phyloP scores from a whole-genome alignment of 257 asterid species.

The Plantago elongata region DNA sequence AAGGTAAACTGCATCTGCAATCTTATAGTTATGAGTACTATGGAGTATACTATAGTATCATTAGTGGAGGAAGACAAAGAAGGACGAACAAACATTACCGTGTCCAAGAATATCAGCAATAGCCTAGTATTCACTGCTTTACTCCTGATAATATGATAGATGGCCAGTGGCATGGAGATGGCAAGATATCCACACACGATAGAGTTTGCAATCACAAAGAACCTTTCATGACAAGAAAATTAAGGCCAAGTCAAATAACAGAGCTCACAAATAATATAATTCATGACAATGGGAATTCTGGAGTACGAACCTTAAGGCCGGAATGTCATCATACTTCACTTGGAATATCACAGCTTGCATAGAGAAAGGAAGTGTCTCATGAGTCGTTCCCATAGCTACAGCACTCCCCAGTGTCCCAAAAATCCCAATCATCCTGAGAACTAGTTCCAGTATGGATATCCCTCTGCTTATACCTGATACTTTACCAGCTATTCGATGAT shows the following conservation, averaged over 20 bases:
- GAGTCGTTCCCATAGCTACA: constrained; percentile 68
- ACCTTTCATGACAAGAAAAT: constrained; percentile 23
- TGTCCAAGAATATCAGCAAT: constrained; percentile 47
- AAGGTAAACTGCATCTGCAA: too few species aligned
- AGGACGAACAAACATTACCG: constrained; percentile 33
- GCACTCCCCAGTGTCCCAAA: constrained; percentile 65
- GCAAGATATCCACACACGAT: constrained; percentile 61
- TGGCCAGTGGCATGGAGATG: constrained; percentile 51
- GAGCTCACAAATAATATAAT: neutral
- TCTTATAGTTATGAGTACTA: too few species aligned
- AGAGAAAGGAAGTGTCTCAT: constrained; percentile 60
- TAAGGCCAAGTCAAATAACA: neutral
- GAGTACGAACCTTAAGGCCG: constrained; percentile 47
- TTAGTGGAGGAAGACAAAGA: neutral
- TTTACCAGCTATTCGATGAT: constrained; percentile 13
- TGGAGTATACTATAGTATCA: neutral
- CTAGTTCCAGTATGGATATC: constrained; percentile 44
- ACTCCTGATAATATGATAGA: constrained; percentile 51
- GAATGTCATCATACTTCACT: constrained; percentile 65
- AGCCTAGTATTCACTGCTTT: constrained; percentile 55
- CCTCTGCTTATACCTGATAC: constrained; percentile 31
- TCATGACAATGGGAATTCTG: neutral
- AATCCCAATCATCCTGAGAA: constrained; percentile 52
- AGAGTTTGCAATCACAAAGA: constrained; percentile 58
- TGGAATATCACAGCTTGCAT: constrained; percentile 50